phyloP scores from a whole-genome alignment of 176 grass and related monocot genomes.

The Phoenix roebelenii region DNA sequence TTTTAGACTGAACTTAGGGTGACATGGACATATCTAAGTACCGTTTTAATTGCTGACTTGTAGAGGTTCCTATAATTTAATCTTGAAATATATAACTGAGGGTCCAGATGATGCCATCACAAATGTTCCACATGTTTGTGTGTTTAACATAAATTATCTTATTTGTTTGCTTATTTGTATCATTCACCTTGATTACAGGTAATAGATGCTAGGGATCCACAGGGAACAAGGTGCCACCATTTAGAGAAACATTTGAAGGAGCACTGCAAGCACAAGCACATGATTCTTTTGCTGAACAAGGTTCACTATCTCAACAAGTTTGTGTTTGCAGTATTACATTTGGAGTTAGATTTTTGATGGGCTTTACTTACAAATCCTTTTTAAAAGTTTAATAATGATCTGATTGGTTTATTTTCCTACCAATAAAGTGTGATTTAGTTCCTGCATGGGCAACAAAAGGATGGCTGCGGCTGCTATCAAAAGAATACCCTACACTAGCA shows the following conservation, averaged over 20 bases:
- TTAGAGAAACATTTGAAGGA: conserved; percentile 91
- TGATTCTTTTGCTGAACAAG: conserved; percentile 94
- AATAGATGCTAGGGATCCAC: conserved; percentile 89
- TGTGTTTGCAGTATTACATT: not conserved
- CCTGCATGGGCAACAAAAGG: conserved; percentile 95
- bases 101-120: too few species aligned
- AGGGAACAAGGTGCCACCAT: conserved; percentile 89
- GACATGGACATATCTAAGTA: too few species aligned
- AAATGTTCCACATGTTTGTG: too few species aligned
- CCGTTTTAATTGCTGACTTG: too few species aligned
- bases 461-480: conserved; percentile 69
- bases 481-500: conserved; percentile 83
- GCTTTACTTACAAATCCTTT: conserved; percentile 13
- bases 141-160: not conserved
- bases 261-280: conserved; percentile 76
- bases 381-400: too few species aligned
- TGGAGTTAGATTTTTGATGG: conserved; percentile 9
- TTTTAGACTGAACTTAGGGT: too few species aligned
- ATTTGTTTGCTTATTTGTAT: conserved; percentile 13
- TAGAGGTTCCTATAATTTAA: too few species aligned
- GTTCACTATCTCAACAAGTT: conserved; percentile 12
- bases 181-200: conserved; percentile 27
- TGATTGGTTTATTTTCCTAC: too few species aligned
- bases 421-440: too few species aligned
- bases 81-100: too few species aligned